Base-by-base conservation (phyloP, 371 early-diverging fungal genomes). In the Polyrhizophydium stewartii region DNA sequence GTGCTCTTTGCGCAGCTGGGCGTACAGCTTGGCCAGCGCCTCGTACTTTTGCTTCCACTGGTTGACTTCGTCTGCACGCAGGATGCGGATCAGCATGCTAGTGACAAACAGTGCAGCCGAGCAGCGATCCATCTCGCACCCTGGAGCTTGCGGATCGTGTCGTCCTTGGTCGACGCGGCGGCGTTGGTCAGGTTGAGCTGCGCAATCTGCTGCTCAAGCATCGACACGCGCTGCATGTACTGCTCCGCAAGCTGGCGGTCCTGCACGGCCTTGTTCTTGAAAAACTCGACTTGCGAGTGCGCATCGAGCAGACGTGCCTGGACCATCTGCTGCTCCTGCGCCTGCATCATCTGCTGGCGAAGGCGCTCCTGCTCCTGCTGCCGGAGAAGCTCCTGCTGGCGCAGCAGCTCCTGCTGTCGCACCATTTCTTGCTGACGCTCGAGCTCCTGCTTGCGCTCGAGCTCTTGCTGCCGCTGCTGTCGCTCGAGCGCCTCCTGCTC, bases 1-100 rank as follows among this genome's bases (percentile, higher is more conserved):
- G 73, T 98, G 96, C 64, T 96, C 96, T 70, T 95, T 93, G 58
- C 98, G 87, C 49, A 98, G 79, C 69, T 94, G 92, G 19, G 95
- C 90, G 69, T 98, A 98, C 32, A 96, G 76, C 65, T 92, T 92
- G n/a, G 94, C 92, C 13, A 94, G 72, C 12, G 90, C 89, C 66
- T 93, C 93, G 64, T 92, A 93, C 71, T 92, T 94, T 66, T 87
- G 86, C 78, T 90, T 92, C 90, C 91, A 92, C 73, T 89, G 86
- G 60, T 86, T 85, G 31, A 91, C 50, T 61, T 81, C 82, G 27
- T 78, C 77, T 62, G 30, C 28, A n/a, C n/a, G n/a, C n/a, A n/a
- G n/a, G n/a, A n/a, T n/a, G n/a, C n/a, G n/a, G n/a, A n/a, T n/a
- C n/a, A n/a, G 40, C 30, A 45, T 10, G 35, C 17, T 12, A 7